These are phyloP conservation scores for Cynara cardunculus DNA, from an alignment of 129 eudicot species.

Conservation along the genomic window DNA sequence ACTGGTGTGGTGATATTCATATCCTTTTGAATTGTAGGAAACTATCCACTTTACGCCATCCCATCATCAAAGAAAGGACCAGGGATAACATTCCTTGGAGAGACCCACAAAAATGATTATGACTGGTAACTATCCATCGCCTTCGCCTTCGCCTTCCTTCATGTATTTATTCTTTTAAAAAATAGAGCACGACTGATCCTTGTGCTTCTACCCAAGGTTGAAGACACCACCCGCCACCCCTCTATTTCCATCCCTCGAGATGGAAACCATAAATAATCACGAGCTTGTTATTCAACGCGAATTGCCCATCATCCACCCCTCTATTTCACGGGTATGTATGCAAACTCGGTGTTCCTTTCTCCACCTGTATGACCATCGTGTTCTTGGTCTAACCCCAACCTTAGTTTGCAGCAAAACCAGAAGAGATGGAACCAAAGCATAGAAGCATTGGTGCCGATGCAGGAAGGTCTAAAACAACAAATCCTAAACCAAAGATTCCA, in stretches of 20 bases:
- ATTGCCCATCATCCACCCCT: slow-evolving; percentile 66
- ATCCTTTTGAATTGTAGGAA: slow-evolving; percentile 36
- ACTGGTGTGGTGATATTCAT: too few relatives aligned
- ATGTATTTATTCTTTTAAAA: neutral
- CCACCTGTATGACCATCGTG: neutral
- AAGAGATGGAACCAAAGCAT: slow-evolving; percentile 27
- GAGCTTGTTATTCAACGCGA: slow-evolving; percentile 60
- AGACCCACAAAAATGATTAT: slow-evolving; percentile 66
- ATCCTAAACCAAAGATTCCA: slow-evolving; percentile 42
- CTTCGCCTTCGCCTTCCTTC: too few relatives aligned
- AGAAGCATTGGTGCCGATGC: neutral
- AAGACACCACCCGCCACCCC: slow-evolving; percentile 92
- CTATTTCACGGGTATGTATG: slow-evolving; percentile 58
- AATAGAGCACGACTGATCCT: neutral
- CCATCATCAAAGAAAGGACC: slow-evolving; percentile 51
- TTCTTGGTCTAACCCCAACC: neutral
- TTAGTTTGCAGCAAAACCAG: slow-evolving; percentile 70
- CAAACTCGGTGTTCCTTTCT: neutral
- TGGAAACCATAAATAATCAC: slow-evolving; percentile 53
- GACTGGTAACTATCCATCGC: slow-evolving; percentile 42
- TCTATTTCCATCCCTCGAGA: slow-evolving; percentile 73
- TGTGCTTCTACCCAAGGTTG: slow-evolving; percentile 40
- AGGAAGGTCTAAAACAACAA: slow-evolving; percentile 35
- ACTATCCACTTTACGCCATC: slow-evolving; percentile 56
- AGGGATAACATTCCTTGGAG: slow-evolving; percentile 44